Evolutionary conservation across 768 basidiomycete species (phyloP), one percentile per base, ranked within the genome.

Genomic region (Piloderma croceum): DNA sequence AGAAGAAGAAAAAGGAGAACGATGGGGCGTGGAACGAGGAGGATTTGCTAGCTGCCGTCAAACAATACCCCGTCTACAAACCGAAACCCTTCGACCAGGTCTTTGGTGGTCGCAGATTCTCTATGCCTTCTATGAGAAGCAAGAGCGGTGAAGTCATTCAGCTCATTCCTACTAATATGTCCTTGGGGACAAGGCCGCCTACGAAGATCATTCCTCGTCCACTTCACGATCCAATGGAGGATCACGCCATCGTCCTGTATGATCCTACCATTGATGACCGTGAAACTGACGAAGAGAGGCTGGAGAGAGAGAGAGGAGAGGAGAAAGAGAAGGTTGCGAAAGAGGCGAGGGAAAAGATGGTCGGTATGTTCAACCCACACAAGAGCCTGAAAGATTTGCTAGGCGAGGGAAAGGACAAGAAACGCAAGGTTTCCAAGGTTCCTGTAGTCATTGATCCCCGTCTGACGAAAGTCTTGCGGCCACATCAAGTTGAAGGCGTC

Each of bases 401-500:
- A 7, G 90, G 89, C 15, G 79, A 87, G 54, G 75, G 73, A 17
- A 75, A 72, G 48, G 76, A 75, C 51, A 78, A 79, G 68, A 83
- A 82, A 56, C 71, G 73, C 45, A 69, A 73, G 39, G 62, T 66
- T 15, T 67, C 73, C 11, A 98, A 96, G 62, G 90, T 99, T 3
- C 86, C 94, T 3, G 94, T 99, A 9, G 96, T 99, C 27, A 96
- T 99, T 31, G 94, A 97, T 57, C 94, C 94, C 4, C 71, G 76
- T 27, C 65, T 99, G 24, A 65, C 75, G 24, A 94, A 90, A 58
- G 88, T 94, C 13, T 73, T 99, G 20, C 77, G 94, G 33, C 94
- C 94, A 15, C 94, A 99, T 81, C 94, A 99, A 61, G 80, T 99
- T 19, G 96, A 98, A 61, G 94, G 94, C 45, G 93, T 98, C 42